Base-by-base conservation (phyloP, 176 grass and related monocot species). In the Avena sativa region DNA sequence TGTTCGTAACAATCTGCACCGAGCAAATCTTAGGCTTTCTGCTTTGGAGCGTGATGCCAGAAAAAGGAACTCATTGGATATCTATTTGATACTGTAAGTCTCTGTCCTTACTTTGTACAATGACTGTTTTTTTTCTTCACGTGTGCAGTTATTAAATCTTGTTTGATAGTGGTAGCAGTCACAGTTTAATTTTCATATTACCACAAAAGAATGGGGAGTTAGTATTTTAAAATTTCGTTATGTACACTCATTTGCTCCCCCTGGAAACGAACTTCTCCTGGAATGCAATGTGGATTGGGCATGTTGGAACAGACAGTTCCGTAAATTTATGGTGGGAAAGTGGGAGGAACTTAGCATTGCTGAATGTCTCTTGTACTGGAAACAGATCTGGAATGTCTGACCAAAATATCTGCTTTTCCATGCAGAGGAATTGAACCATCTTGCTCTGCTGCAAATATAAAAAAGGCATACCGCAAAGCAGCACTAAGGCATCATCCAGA, bases 51-150 rank as follows among this genome's bases (percentile, higher is more conserved):
- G 85, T 46, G 90, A 92, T 79, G 79, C 90, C 84, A 90, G 57
- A 89, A 98, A 92, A 76, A 83, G 74, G 36, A 83, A 83, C 36
- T 57, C 87, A 8, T 84, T 98, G 65, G 91, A 98, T 90, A 78
- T 92, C 25, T 94, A 95, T 76, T 86, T 94, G 84, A 98, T 95
- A 89, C 63, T 98, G 96, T 98, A 95, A 92, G 96, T 82, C 40
- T 77, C 74, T 83, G 48, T 28, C 84, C 34, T 85, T 57, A 74
- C 61, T 67, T 50, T 71, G 64, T 60, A 49, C 40, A 63, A 73
- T 46, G 28, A 44, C 62, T 81, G 25, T 67, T 49, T 12, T 12
- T 26, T 82, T 68, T 50, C 8, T 12, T 65, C 28, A 71, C 56
- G 12, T 28, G 57, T 34, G 2, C 25, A 13, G 14, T 61, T 84